Percentiles rank a stretch among this genome's conserved stretches.
phyloP scores from a whole-genome alignment of 805 yeast genomes.

The Yarrowia divulgata region DNA sequence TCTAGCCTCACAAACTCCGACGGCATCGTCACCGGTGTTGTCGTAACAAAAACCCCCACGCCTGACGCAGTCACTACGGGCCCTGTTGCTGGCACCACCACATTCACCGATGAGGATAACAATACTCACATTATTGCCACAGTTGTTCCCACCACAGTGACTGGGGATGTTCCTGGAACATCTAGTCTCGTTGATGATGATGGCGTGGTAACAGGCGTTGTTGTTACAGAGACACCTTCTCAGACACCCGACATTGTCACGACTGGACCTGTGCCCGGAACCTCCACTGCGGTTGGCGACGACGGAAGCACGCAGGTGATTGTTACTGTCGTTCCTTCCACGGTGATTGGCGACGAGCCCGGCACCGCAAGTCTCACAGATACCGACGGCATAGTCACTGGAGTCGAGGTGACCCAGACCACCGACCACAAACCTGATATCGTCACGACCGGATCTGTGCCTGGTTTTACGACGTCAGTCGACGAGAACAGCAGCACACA shows the following conservation, averaged over 20 bases:
- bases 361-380: neutral
- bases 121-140: neutral
- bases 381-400: neutral
- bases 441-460: neutral
- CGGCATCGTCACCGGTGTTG: conserved; percentile 2
- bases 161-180: neutral
- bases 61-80: neutral
- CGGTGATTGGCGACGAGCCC: neutral
- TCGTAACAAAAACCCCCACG: neutral
- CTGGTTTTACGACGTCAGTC: neutral
- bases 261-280: neutral
- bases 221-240: neutral
- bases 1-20: neutral
- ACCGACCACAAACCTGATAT: neutral
- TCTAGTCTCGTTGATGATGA: neutral
- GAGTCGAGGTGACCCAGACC: neutral
- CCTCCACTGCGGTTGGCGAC: neutral
- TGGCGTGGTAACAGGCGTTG: neutral
- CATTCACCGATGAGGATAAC: neutral
- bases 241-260: neutral
- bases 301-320: neutral
- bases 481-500: neutral
- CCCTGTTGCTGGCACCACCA: neutral
- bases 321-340: neutral
- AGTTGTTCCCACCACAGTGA: neutral